phyloP scores from a whole-genome alignment of 495 filamentous ascomycete species.

The Xylaria flabelliformis region DNA sequence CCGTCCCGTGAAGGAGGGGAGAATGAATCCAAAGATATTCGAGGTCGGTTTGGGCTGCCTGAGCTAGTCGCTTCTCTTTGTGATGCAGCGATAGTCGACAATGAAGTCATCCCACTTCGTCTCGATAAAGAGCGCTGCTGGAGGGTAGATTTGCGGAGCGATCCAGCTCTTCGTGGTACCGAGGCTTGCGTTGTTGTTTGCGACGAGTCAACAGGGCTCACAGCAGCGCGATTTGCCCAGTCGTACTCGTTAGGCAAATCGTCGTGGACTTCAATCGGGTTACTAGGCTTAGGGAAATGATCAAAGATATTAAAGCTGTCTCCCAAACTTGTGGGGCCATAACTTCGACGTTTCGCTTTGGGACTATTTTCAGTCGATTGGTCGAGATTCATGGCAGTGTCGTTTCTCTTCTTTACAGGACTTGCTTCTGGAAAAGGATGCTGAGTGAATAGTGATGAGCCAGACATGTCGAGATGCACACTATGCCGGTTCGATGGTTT shows the following conservation, averaged over 20 bases:
- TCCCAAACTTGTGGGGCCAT: conserved; percentile 66
- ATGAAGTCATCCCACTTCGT: conserved; percentile 35
- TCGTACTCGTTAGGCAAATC: conserved; percentile 53
- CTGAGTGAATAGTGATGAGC: conserved; percentile 54
- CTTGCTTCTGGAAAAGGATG: conserved; percentile 65
- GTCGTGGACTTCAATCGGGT: conserved; percentile 52
- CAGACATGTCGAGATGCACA: conserved; percentile 55
- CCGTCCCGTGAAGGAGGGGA: conserved; percentile 66
- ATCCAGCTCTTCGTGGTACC: conserved; percentile 64
- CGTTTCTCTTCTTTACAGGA: conserved; percentile 90
- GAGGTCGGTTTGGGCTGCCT: conserved; percentile 61
- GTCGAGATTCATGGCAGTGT: conserved; percentile 87
- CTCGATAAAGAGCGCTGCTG: conserved; percentile 74
- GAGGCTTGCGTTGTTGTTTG: conserved; percentile 40
- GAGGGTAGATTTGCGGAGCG: conserved; percentile 83
- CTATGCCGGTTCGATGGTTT: conserved; percentile 51
- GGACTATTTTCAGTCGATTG: conserved; percentile 78
- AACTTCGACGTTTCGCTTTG: conserved; percentile 85
- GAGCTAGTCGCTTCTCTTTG: conserved; percentile 59
- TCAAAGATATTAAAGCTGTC: conserved; percentile 75
- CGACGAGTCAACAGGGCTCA: conserved; percentile 41
- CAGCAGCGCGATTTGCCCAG: conserved; percentile 40
- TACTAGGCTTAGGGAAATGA: conserved; percentile 47
- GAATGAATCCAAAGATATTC: conserved; percentile 79
- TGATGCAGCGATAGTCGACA: conserved; percentile 43